Conservation (phyloP, 1,139 yeast genomes). For the Blastobotrys capitulatus region DNA sequence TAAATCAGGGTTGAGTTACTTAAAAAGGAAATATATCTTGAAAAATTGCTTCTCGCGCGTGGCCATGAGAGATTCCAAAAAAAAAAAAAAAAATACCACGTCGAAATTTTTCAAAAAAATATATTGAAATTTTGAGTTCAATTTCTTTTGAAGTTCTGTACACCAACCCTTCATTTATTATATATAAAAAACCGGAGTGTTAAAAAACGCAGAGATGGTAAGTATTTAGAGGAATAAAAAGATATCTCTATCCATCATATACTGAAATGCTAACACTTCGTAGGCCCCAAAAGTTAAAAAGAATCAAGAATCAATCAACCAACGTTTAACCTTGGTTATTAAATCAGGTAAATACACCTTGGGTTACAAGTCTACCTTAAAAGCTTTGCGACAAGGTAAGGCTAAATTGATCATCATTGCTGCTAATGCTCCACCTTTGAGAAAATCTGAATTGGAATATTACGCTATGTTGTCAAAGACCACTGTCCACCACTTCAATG, state of each 20-base stretch:
- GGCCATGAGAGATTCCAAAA: no score
- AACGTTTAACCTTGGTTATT: slow-evolving; percentile 96
- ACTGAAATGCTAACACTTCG: slow-evolving; percentile 3
- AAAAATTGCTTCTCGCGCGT: no score
- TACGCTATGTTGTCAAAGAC: slow-evolving; percentile 99
- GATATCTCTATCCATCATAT: not conserved
- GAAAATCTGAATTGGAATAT: slow-evolving; percentile 99
- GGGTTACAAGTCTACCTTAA: slow-evolving; percentile 99
- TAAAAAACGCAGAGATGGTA: slow-evolving; percentile 88
- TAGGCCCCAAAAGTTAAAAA: slow-evolving; percentile 94
- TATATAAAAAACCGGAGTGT: slow-evolving; percentile 77
- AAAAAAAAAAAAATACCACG: no score
- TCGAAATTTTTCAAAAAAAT: not conserved
- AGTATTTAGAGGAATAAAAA: slow-evolving; percentile 41
- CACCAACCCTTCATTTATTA: slow-evolving; percentile 2
- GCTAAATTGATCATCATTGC: slow-evolving; percentile 98
- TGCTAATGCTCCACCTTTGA: slow-evolving; percentile 99
- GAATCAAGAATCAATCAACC: slow-evolving; percentile 92
- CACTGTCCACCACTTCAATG: slow-evolving; percentile 97
- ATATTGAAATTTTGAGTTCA: no score
- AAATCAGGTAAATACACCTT: slow-evolving; percentile 99
- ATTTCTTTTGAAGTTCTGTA: not conserved
- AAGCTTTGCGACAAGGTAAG: slow-evolving; percentile 98
- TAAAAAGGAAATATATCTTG: no score
- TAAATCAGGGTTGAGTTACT: no score